Evolutionary conservation across 768 basidiomycete genomes (phyloP).

Genomic region (Suillus plorans): DNA sequence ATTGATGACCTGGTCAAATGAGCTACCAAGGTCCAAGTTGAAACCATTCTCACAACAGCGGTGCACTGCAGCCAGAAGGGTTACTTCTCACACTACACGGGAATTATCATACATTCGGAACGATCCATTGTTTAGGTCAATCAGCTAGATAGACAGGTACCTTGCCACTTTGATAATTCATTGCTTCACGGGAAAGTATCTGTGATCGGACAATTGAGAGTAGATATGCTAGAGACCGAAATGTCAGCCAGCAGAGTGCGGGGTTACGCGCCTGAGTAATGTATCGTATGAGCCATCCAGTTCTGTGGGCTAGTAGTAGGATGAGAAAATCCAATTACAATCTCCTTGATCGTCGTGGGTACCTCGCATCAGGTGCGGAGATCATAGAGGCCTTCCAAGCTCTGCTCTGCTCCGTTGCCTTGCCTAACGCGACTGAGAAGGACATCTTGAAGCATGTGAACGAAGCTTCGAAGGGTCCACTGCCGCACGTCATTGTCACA

Average conservation of each 20-base stretch:
- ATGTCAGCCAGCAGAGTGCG: background rate
- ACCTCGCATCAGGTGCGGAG: constrained; percentile 14
- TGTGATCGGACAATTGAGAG: constrained; percentile 9
- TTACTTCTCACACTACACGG: constrained; percentile 28
- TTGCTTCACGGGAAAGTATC: background rate
- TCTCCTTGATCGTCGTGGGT: constrained; percentile 26
- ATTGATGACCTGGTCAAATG: background rate
- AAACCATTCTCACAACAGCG: constrained; percentile 11
- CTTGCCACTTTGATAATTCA: constrained; percentile 7
- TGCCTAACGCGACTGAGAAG: background rate
- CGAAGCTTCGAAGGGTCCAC: constrained; percentile 2
- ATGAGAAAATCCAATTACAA: constrained; percentile 6
- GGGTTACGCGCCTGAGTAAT: constrained; percentile 11
- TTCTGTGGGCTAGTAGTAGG: constrained; percentile 1
- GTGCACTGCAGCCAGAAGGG: background rate
- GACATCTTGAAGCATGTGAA: constrained; percentile 1
- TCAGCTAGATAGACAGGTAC: background rate
- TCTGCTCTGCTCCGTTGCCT: constrained; percentile 10
- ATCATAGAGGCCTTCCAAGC: constrained; percentile 12
- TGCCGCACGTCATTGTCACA: background rate
- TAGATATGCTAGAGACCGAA: background rate
- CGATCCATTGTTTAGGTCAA: constrained; percentile 1
- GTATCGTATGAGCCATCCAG: background rate
- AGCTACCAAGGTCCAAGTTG: background rate
- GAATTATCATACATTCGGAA: constrained; percentile 13